Evolutionary conservation across 2,329 filamentous ascomycete species (phyloP).

Genomic region (Knoxdaviesia proteae): DNA sequence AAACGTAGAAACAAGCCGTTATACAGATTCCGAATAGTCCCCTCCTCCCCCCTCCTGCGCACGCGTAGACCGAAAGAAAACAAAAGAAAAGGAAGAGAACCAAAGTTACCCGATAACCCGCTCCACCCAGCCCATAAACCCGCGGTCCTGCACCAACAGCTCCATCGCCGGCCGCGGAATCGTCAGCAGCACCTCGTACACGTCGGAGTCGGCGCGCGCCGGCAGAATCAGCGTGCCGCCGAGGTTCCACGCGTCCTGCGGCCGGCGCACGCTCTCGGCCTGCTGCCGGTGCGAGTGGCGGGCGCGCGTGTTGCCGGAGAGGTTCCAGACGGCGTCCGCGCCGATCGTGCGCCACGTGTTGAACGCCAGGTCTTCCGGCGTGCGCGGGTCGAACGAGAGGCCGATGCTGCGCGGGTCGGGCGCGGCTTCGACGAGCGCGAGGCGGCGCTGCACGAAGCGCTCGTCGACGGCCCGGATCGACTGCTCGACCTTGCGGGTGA

Average conservation of each 20-base stretch:
- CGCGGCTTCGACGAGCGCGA: constrained; percentile 15
- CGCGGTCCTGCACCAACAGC: constrained; percentile 8
- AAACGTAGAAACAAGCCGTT: neutral
- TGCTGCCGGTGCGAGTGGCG: neutral
- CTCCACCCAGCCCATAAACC: constrained; percentile 12
- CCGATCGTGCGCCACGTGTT: constrained; percentile 25
- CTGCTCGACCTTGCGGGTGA: constrained; percentile 12
- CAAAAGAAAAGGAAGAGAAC: neutral
- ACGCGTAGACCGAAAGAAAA: neutral
- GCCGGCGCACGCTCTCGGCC: constrained; percentile 12
- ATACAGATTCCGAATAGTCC: neutral
- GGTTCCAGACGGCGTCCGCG: constrained; percentile 16
- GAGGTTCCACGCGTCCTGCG: constrained; percentile 11
- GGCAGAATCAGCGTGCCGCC: constrained; percentile 14
- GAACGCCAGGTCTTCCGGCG: constrained; percentile 18
- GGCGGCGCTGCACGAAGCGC: constrained; percentile 16
- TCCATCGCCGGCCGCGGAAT: constrained; percentile 12
- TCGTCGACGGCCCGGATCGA: constrained; percentile 15
- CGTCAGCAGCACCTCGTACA: constrained; percentile 13
- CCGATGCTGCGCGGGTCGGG: constrained; percentile 19
- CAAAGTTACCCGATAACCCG: constrained; percentile 4
- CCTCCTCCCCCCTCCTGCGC: neutral
- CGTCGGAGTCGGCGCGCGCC: constrained; percentile 7
- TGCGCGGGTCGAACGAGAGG: constrained; percentile 18
- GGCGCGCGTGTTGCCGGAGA: constrained; percentile 8